Evolutionary conservation across 2,329 filamentous ascomycete genomes (phyloP).

Genomic region (Colletotrichum trifolii): DNA sequence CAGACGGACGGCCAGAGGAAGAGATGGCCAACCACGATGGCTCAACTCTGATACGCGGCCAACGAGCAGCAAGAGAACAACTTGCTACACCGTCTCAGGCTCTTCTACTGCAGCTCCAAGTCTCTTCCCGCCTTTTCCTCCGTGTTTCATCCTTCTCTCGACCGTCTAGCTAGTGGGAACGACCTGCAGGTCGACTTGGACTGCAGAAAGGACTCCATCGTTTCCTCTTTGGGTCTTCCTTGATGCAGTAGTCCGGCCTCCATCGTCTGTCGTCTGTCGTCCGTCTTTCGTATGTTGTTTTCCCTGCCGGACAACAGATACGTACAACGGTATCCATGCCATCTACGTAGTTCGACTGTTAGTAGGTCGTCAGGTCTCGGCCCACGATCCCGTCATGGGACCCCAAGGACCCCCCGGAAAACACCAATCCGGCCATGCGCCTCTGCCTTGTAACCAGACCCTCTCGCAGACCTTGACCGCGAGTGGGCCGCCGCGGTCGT

Average conservation of each 20-base stretch:
- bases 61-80: background rate
- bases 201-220: background rate
- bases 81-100: background rate
- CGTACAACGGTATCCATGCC: background rate
- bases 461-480: constrained; percentile 9
- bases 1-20: too few relatives aligned
- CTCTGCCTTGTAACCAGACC: constrained; percentile 29
- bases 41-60: constrained; percentile 20
- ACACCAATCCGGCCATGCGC: constrained; percentile 26
- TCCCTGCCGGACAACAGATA: background rate
- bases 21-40: too few relatives aligned
- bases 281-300: constrained; percentile 5
- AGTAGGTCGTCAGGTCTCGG: constrained; percentile 7
- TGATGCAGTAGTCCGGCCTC: constrained; percentile 14
- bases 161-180: too few relatives aligned
- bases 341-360: constrained; percentile 6
- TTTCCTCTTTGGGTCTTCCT: background rate
- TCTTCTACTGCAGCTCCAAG: background rate
- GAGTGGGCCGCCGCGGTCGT: constrained; percentile 8
- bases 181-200: too few relatives aligned
- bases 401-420: constrained; percentile 23
- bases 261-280: constrained; percentile 12
- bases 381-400: constrained; percentile 28
- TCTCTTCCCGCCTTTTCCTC: background rate
- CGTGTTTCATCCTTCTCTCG: background rate